Percentiles rank a stretch among this genome's conserved stretches.
These are phyloP conservation scores for Naganishia kalamii DNA, from an alignment of 768 basidiomycete species.

Conservation along the genomic window DNA sequence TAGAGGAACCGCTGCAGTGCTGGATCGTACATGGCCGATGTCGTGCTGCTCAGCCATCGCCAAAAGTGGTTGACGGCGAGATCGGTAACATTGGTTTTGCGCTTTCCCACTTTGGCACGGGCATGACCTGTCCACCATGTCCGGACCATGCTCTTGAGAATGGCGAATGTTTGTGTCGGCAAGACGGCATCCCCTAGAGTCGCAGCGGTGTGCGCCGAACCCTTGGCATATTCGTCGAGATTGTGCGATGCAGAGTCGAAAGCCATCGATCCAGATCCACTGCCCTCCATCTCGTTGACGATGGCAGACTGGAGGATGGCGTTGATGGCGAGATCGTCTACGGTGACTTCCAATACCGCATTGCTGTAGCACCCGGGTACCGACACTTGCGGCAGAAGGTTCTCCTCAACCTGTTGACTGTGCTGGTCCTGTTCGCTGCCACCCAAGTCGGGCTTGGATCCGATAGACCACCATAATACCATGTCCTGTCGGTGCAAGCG, in stretches of 20 bases:
- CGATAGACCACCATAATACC: constrained; percentile 93
- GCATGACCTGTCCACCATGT: constrained; percentile 73
- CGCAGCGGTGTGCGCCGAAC: constrained; percentile 61
- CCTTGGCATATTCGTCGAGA: constrained; percentile 76
- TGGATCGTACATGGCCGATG: constrained; percentile 83
- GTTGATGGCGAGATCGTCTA: constrained; percentile 88
- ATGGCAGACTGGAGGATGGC: constrained; percentile 87
- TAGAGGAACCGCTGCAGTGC: constrained; percentile 88
- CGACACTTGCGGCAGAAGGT: constrained; percentile 75
- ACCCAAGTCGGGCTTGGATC: constrained; percentile 82
- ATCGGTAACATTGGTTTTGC: constrained; percentile 54
- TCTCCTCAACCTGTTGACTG: constrained; percentile 57
- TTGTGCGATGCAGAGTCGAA: constrained; percentile 91
- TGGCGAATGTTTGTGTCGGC: constrained; percentile 75
- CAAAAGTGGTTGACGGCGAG: constrained; percentile 81
- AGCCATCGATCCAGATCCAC: constrained; percentile 75
- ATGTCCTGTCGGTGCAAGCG: constrained; percentile 79
- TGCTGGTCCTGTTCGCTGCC: constrained; percentile 83
- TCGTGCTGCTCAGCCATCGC: constrained; percentile 86
- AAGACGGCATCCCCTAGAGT: constrained; percentile 83
- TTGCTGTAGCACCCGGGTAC: constrained; percentile 83
- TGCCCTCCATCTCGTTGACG: constrained; percentile 95
- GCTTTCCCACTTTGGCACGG: constrained; percentile 62
- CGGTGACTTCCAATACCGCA: constrained; percentile 80
- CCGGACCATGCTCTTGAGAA: constrained; percentile 81